Percentiles rank a stretch among this genome's conserved stretches.
Evolutionary conservation across 139 green algal genomes (phyloP).

Genomic region (Coelastrella sp.): DNA sequence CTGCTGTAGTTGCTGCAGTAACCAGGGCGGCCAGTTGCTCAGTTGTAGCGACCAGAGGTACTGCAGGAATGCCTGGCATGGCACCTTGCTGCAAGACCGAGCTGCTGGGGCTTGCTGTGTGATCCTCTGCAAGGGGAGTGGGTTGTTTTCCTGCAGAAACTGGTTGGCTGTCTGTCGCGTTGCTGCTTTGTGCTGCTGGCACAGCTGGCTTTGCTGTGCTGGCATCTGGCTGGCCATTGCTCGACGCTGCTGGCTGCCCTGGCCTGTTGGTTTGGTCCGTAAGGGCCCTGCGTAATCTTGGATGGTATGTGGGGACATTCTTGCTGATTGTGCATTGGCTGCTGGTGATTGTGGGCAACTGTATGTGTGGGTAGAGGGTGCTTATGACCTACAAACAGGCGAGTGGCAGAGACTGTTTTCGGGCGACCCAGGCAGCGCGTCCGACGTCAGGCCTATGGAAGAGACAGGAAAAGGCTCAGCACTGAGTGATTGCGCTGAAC

Average conservation of each 20-base stretch:
- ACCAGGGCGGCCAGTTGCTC: conserved; percentile 26
- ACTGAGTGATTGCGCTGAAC: no score
- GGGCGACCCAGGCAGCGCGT: no score
- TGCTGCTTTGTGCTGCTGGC: background rate
- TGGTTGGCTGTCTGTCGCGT: background rate
- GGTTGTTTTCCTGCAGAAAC: no score
- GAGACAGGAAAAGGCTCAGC: no score
- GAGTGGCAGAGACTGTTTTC: background rate
- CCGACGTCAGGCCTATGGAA: no score
- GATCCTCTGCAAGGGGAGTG: background rate
- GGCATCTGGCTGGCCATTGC: background rate
- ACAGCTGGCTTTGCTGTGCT: background rate
- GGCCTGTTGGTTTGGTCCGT: conserved; percentile 19
- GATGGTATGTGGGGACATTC: no score
- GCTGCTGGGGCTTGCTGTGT: background rate
- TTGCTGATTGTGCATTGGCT: no score
- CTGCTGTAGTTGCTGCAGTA: conserved; percentile 36
- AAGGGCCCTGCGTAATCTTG: background rate
- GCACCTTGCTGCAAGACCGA: no score
- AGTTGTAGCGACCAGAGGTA: background rate
- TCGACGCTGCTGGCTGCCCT: background rate
- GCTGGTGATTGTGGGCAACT: background rate
- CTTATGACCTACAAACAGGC: background rate
- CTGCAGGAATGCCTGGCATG: background rate
- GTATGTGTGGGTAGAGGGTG: background rate